Conservation (phyloP, 2,329 filamentous ascomycete species). For the Penicillium sp. region DNA sequence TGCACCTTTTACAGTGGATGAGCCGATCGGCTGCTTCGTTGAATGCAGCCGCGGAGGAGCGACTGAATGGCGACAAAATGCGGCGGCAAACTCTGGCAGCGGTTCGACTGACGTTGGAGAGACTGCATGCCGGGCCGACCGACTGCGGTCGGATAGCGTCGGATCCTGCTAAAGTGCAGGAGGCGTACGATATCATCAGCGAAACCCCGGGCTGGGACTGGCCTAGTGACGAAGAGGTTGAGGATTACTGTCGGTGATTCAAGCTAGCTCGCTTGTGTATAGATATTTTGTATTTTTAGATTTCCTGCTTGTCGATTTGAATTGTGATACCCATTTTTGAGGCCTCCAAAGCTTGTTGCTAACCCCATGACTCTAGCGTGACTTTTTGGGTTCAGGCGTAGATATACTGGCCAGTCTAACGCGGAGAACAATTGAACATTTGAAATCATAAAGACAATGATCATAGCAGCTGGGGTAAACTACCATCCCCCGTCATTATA, state of each 20-base stretch:
- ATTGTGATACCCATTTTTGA: slow-evolving; percentile 19
- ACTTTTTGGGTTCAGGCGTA: background rate
- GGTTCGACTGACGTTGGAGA: slow-evolving; percentile 49
- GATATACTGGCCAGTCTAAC: background rate
- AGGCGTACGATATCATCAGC: slow-evolving; percentile 47
- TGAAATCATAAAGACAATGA: background rate
- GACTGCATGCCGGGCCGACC: slow-evolving; percentile 32
- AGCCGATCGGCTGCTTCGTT: slow-evolving; percentile 40
- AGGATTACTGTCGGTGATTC: slow-evolving; percentile 39
- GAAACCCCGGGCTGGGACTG: slow-evolving; percentile 46
- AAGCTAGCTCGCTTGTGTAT: slow-evolving; percentile 13
- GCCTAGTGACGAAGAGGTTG: slow-evolving; percentile 50
- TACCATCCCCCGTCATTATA: background rate
- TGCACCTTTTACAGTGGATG: slow-evolving; percentile 53
- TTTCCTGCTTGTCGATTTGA: slow-evolving; percentile 3
- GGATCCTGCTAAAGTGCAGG: slow-evolving; percentile 37
- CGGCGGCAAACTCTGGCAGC: slow-evolving; percentile 50
- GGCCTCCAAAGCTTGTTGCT: background rate
- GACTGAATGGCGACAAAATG: slow-evolving; percentile 45
- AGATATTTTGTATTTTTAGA: slow-evolving; percentile 28
- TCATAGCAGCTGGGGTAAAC: too few relatives aligned
- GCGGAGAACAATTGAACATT: background rate
- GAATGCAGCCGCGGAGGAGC: slow-evolving; percentile 43
- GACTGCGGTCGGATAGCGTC: slow-evolving; percentile 29
- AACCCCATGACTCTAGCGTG: background rate